Evolutionary conservation across 805 yeast species (phyloP).

Genomic region (Wickerhamiella azymoides): DNA sequence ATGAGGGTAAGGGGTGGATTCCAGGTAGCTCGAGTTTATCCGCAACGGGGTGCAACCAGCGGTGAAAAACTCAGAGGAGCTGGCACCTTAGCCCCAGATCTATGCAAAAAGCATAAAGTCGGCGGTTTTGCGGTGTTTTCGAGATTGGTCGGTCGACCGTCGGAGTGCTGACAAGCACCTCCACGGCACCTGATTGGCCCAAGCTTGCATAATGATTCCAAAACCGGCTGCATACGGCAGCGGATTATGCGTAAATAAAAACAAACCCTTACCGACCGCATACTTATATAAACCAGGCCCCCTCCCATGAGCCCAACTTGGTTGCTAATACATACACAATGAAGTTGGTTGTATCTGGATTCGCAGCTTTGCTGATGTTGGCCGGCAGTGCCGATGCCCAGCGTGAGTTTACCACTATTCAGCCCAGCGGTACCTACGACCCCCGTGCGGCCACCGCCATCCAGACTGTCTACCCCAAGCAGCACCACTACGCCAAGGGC

Average conservation of each 20-base stretch:
- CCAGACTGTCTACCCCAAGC: constrained; percentile 21
- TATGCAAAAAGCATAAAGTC: no score
- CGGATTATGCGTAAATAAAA: constrained; percentile 9
- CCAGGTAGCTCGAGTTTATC: neutral
- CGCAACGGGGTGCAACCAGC: neutral
- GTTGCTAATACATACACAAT: constrained; percentile 3
- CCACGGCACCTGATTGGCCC: constrained; percentile 1
- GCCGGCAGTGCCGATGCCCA: constrained; percentile 18
- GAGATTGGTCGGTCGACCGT: neutral
- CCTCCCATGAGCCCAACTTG: constrained; percentile 1
- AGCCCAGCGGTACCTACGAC: constrained; percentile 20
- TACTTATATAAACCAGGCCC: constrained; percentile 7
- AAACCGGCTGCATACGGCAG: constrained; percentile 10
- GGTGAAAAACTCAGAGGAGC: neutral
- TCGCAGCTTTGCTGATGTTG: constrained; percentile 13
- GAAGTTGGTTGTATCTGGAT: constrained; percentile 9
- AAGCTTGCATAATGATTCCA: constrained; percentile 4
- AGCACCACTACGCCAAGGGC: constrained; percentile 21
- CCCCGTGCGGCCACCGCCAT: constrained; percentile 23
- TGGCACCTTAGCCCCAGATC: neutral
- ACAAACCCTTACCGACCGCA: constrained; percentile 10
- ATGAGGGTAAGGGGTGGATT: neutral
- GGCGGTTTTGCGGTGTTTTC: no score
- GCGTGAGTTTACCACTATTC: constrained; percentile 20
- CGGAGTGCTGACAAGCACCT: constrained; percentile 5